These are phyloP conservation scores for Zygosaccharomyces gambellarensis DNA, from an alignment of 805 yeast species.

Conservation along the genomic window DNA sequence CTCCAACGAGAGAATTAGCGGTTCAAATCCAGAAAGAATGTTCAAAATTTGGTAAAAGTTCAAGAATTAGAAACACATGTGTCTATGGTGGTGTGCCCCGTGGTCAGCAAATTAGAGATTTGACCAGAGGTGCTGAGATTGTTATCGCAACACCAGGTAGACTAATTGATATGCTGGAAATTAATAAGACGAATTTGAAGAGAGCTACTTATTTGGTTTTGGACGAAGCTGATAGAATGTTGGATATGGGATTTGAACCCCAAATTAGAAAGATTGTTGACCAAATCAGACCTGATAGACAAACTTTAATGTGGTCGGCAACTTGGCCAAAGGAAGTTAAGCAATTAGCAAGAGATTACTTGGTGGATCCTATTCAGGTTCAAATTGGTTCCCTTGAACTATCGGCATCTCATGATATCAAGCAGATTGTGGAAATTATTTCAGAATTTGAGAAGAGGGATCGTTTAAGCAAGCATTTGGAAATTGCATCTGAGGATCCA, in stretches of 20 bases:
- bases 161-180: conserved; percentile 94
- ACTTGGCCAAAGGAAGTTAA: conserved; percentile 99
- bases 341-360: conserved; percentile 84
- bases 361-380: conserved; percentile 91
- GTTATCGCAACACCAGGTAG: conserved; percentile 98
- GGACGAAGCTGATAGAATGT: conserved; percentile 99
- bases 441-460: conserved; percentile 94
- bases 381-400: conserved; percentile 93
- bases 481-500: conserved; percentile 64
- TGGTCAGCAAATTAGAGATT: conserved; percentile 96
- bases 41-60: conserved; percentile 85
- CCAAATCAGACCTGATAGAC: conserved; percentile 99
- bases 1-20: conserved; percentile 98
- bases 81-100: conserved; percentile 99
- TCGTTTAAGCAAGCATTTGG: conserved; percentile 76
- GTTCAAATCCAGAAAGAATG: conserved; percentile 97
- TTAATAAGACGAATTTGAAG: conserved; percentile 88
- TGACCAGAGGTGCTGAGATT: conserved; percentile 92
- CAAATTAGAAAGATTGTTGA: conserved; percentile 97
- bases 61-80: conserved; percentile 94
- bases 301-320: conserved; percentile 99
- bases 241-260: conserved; percentile 99
- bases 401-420: conserved; percentile 94
- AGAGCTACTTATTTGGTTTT: conserved; percentile 95
- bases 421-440: conserved; percentile 87